Evolutionary conservation across 768 basidiomycete genomes (phyloP).

Genomic region (Amanita polypyramis): DNA sequence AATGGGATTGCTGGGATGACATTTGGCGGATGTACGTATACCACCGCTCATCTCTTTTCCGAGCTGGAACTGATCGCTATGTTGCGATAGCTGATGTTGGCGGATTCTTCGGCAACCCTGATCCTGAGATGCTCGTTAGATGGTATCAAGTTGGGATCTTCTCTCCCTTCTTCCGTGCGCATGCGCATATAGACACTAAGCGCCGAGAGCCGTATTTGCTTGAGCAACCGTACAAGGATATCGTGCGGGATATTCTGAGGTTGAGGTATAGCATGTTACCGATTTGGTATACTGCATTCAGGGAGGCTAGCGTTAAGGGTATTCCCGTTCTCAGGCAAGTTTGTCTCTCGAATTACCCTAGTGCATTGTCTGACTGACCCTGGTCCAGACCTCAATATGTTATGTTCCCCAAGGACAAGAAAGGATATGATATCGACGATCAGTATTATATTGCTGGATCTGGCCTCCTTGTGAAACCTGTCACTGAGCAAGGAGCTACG

Average conservation of each 20-base stretch:
- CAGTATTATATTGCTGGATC: constrained; percentile 89
- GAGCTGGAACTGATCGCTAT: neutral
- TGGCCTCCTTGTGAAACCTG: constrained; percentile 86
- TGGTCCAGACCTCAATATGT: constrained; percentile 85
- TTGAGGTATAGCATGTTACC: constrained; percentile 83
- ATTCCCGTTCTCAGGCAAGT: constrained; percentile 72
- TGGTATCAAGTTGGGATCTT: constrained; percentile 98
- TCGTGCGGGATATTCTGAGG: constrained; percentile 68
- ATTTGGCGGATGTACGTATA: constrained; percentile 75
- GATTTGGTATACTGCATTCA: constrained; percentile 97
- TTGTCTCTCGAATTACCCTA: neutral
- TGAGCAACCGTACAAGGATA: constrained; percentile 81
- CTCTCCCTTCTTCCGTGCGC: constrained; percentile 96
- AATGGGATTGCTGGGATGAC: constrained; percentile 86
- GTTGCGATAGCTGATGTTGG: constrained; percentile 78
- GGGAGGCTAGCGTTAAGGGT: constrained; percentile 74
- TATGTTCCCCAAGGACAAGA: constrained; percentile 80
- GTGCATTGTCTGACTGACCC: constrained; percentile 1
- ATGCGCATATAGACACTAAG: constrained; percentile 97
- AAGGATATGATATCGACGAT: constrained; percentile 85
- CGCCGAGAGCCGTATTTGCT: constrained; percentile 91
- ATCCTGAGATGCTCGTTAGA: constrained; percentile 86
- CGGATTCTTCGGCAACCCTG: constrained; percentile 97
- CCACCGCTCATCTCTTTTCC: neutral
- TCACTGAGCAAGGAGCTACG: constrained; percentile 62